phyloP scores from a whole-genome alignment of 73 alveolate genomes.

The Durusdinium trenchii region DNA sequence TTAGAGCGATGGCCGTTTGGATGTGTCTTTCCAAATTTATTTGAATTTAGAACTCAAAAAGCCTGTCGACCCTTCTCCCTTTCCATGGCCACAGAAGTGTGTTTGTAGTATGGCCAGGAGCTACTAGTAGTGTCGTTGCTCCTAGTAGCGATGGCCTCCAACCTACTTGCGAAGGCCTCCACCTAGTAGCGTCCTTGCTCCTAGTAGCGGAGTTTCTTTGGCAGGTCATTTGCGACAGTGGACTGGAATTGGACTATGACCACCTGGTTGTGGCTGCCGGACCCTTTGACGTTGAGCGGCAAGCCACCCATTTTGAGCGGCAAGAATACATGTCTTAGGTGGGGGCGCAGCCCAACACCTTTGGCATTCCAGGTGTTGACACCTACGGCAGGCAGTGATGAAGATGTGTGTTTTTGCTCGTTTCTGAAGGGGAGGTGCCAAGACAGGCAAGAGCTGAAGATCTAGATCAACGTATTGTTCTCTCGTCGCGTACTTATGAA shows the following conservation, averaged over 20 bases:
- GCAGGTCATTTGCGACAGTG: slow-evolving; percentile 66
- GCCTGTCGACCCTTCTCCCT: too few species aligned
- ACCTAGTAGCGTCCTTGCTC: too few species aligned
- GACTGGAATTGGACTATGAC: slow-evolving; percentile 55
- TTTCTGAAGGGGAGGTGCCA: neutral
- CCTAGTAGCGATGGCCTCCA: too few species aligned
- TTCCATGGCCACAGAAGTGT: too few species aligned
- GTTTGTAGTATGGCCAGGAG: too few species aligned
- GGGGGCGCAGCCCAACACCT: slow-evolving; percentile 95
- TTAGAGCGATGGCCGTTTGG: too few species aligned
- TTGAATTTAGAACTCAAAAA: too few species aligned
- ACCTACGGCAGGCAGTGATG: slow-evolving; percentile 62
- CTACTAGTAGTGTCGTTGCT: too few species aligned
- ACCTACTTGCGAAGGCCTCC: too few species aligned
- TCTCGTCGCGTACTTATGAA: neutral
- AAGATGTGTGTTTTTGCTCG: too few species aligned
- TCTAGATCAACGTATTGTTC: neutral
- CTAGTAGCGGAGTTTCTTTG: too few species aligned
- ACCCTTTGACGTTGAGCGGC: neutral
- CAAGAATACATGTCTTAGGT: slow-evolving; percentile 37
- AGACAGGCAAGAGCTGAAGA: neutral
- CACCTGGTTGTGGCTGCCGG: slow-evolving; percentile 93
- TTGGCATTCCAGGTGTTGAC: slow-evolving; percentile 91
- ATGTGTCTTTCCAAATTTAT: too few species aligned
- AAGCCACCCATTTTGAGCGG: neutral